Base-by-base conservation (phyloP, 2,329 filamentous ascomycete species). In the Drechslerella stenobrocha region DNA sequence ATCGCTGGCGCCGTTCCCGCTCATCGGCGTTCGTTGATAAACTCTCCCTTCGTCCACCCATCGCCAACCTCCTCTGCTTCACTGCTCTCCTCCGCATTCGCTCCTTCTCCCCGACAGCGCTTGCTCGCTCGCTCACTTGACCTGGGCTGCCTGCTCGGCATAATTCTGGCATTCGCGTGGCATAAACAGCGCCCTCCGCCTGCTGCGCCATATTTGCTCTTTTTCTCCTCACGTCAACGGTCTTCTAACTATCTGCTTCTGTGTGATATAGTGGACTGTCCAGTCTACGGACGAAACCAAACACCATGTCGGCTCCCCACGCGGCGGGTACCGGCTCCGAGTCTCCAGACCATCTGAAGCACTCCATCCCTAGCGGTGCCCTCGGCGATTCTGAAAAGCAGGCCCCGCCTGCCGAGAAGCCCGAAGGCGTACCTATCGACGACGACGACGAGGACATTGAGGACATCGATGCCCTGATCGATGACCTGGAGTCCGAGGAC, bases 381-480 rank as follows among this genome's bases (percentile, higher is more conserved):
- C 86, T 87, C 76, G 81, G 85, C 76, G 84, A 87, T 18, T 45
- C 65, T 35, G 72, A 73, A 52, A 73, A 73, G 61, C 52, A 67
- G 20, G 55, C 59, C 24, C 24, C 52, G 6, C 22, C 63, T 18
- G 64, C 71, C 26, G 71, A 72, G 69, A 72, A 73, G 57, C 50
- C 32, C 6, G 70, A 72, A 63, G 71, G 71, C 34, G 59, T 59
- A 32, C 71, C 71, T 22, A 59, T 74, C 20, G 82, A 82, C 26
- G 85, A 86, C 26, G 85, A 86, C 3, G 86, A 89, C 48, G 87
- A 90, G 20, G 87, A 88, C 45, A 87, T 90, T 73, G 87, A 90
- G 79, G 87, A 92, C 76, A 90, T 95, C 72, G 88, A 95, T 75
- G 84, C 86, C 74, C 81, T 95, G 74, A 95, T 95, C 72, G 87